Evolutionary conservation across 306 rosid genomes (phyloP).

Genomic region (Casuarina cunninghamiana): DNA sequence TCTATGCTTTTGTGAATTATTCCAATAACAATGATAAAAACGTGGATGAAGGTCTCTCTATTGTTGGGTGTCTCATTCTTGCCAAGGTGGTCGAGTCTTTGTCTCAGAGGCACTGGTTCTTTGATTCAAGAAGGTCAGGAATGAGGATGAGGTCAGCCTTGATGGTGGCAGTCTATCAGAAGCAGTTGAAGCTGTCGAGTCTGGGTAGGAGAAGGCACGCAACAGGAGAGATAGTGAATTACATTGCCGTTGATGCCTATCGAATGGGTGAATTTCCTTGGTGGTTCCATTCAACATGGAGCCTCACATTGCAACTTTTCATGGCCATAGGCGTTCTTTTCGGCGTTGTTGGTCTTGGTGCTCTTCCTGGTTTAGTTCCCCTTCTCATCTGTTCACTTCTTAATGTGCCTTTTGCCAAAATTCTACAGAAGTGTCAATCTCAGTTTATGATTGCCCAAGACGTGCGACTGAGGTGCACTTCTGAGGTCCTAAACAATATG

Average conservation of each 20-base stretch:
- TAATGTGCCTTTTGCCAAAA: constrained; percentile 63
- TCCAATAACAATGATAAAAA: constrained; percentile 18
- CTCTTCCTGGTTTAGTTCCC: constrained; percentile 64
- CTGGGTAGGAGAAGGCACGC: constrained; percentile 47
- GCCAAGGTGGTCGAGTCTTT: constrained; percentile 45
- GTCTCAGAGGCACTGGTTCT: constrained; percentile 53
- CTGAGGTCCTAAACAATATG: constrained; percentile 60
- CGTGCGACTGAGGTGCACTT: constrained; percentile 61
- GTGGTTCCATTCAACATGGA: constrained; percentile 53
- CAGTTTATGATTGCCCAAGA: constrained; percentile 75
- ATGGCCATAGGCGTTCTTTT: constrained; percentile 40
- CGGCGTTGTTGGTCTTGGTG: constrained; percentile 50
- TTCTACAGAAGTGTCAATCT: constrained; percentile 54
- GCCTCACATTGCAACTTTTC: constrained; percentile 28
- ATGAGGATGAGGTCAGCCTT: constrained; percentile 53
- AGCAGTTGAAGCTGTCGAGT: constrained; percentile 48
- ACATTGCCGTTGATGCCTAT: constrained; percentile 53
- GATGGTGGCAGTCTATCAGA: constrained; percentile 52
- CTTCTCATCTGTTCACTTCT: constrained; percentile 55
- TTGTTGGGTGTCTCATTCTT: constrained; percentile 37
- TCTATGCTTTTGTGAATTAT: constrained; percentile 44
- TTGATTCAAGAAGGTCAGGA: constrained; percentile 44
- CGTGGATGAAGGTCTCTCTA: constrained; percentile 28
- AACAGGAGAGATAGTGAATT: constrained; percentile 54
- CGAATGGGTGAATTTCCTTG: constrained; percentile 56